Base-by-base conservation (phyloP, 1,139 yeast species). In the Meyerozyma elateridarum region DNA sequence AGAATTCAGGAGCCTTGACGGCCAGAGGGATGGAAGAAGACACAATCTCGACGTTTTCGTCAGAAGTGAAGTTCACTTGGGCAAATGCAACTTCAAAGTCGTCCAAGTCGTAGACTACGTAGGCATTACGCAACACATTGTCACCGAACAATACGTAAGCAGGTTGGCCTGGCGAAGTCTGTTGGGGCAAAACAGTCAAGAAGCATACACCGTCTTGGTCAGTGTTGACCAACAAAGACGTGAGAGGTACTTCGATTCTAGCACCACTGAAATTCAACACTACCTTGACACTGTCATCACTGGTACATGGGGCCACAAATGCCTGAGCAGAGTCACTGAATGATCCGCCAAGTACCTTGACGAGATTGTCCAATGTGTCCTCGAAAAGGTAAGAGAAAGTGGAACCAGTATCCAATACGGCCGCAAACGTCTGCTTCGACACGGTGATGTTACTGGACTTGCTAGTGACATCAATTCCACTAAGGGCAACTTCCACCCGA, bases 61-160 rank as follows among this genome's bases (percentile, higher is more conserved):
- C 56, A 17, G 48, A 44, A 12, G 38, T 35, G 41, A 42, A 46
- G 13, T 57, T 59, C 5, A 79, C 81, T 44, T 73, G 85, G 1
- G 93, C 96, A 33, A 88, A 38, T 1, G 81, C 78, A 18, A 87
- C 64, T 48, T 78, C 76, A 34, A 62, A 56, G 40, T 72, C 73
- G 20, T 82, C 88, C 41, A 85, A 60, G 54, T 88, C 93, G 46
- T 73, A 85, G 27, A 85, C 95, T 34, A 79, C 74, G 51, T 87
- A 87, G 6, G 85, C 88, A 33, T 74, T 66, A 38, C 85, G 70
- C 46, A 88, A 59, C 57, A 85, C 78, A 20, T 79, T 72, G 54
- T 85, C 95, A 29, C 96, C 96, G 25, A 47, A 35, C 8, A 40
- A 20, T 2, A 29, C 13, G 28, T 22, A 22, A 8, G 8, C 11